A percentile compares a stretch with the other conserved stretches of the same genome.
phyloP scores from a whole-genome alignment of 2,329 filamentous ascomycete genomes.

The Beauveria sp. region DNA sequence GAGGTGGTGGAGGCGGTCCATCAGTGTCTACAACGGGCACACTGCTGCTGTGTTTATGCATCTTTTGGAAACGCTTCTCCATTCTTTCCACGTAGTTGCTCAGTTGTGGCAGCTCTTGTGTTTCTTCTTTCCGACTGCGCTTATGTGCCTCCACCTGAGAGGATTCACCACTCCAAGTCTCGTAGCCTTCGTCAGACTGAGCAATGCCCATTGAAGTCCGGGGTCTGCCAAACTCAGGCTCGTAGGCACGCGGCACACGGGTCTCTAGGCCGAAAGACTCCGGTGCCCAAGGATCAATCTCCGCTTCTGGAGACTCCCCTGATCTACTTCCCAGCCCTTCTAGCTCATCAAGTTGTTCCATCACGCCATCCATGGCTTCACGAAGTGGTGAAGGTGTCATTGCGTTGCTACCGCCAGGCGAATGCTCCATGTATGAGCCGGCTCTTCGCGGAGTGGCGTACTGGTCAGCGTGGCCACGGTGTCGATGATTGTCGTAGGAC shows the following conservation, averaged over 20 bases:
- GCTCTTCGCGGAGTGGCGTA: slow-evolving; percentile 48
- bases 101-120: slow-evolving; percentile 59
- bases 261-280: slow-evolving; percentile 65
- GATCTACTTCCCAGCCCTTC: slow-evolving; percentile 43
- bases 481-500: slow-evolving; percentile 31
- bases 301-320: slow-evolving; percentile 46
- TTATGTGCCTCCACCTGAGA: slow-evolving; percentile 40
- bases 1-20: slow-evolving; percentile 56
- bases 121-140: slow-evolving; percentile 35
- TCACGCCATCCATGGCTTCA: slow-evolving; percentile 96
- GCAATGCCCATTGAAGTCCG: slow-evolving; percentile 69
- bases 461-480: slow-evolving; percentile 11
- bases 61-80: slow-evolving; percentile 70
- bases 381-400: slow-evolving; percentile 86
- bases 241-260: slow-evolving; percentile 20
- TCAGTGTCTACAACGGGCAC: slow-evolving; percentile 35
- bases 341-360: slow-evolving; percentile 89
- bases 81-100: slow-evolving; percentile 87
- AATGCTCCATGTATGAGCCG: slow-evolving; percentile 57
- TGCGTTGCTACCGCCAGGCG: slow-evolving; percentile 52
- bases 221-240: slow-evolving; percentile 34
- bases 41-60: slow-evolving; percentile 55
- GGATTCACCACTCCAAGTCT: slow-evolving; percentile 49
- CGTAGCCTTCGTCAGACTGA: slow-evolving; percentile 52
- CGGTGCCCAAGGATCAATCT: slow-evolving; percentile 77